These are phyloP conservation scores for Fusarium graminum DNA, from an alignment of 2,329 filamentous ascomycete genomes.

Conservation along the genomic window DNA sequence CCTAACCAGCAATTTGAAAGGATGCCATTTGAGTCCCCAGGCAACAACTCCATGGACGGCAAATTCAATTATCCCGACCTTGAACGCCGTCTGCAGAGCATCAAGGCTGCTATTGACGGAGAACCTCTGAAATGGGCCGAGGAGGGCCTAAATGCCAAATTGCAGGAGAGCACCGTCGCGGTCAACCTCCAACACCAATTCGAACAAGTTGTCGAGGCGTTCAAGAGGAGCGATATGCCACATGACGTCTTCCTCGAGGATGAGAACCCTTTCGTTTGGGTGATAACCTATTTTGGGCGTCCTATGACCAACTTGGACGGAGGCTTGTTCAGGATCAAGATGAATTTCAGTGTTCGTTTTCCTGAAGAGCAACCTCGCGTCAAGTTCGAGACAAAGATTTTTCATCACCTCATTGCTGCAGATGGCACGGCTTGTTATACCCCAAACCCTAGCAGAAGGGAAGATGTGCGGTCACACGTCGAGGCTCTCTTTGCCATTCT, in stretches of 20 bases:
- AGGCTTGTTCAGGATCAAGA: conserved; percentile 84
- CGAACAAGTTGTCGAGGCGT: conserved; percentile 81
- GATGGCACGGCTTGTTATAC: conserved; percentile 89
- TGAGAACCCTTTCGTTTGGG: conserved; percentile 90
- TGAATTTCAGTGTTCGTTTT: conserved; percentile 86
- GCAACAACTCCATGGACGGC: conserved; percentile 86
- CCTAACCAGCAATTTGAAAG: conserved; percentile 75
- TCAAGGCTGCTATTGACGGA: conserved; percentile 77
- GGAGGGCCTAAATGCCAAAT: conserved; percentile 73
- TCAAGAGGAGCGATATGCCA: conserved; percentile 78
- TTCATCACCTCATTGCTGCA: conserved; percentile 86
- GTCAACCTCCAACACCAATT: conserved; percentile 87
- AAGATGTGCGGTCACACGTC: conserved; percentile 86
- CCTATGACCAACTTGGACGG: conserved; percentile 95
- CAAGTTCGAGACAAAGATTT: conserved; percentile 82
- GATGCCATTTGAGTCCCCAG: conserved; percentile 84
- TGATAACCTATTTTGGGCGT: conserved; percentile 87
- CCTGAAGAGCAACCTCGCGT: conserved; percentile 90
- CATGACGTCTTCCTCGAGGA: conserved; percentile 82
- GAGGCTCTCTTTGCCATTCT: conserved; percentile 83
- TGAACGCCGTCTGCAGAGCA: conserved; percentile 73
- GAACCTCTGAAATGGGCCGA: conserved; percentile 79
- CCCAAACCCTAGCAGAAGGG: conserved; percentile 68
- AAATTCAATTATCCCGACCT: conserved; percentile 85
- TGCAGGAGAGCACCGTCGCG: conserved; percentile 79